These are phyloP conservation scores for Wallacemonas collosoma DNA, from an alignment of 208 protist species.

Conservation along the genomic window DNA sequence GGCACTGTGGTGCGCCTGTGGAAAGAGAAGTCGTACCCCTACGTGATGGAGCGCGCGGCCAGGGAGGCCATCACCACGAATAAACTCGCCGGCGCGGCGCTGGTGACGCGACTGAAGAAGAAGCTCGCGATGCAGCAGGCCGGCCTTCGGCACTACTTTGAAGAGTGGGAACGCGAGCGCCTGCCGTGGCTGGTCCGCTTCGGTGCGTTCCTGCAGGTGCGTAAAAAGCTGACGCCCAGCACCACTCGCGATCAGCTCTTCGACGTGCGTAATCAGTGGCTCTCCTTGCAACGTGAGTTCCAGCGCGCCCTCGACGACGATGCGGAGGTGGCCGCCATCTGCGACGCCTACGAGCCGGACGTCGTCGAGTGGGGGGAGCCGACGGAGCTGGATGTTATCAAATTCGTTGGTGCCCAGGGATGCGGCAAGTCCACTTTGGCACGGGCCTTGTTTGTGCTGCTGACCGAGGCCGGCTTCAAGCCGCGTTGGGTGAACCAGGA, in stretches of 20 bases:
- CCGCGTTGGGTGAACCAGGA: conserved; percentile 78
- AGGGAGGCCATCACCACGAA: conserved; percentile 60
- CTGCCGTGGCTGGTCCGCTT: conserved; percentile 53
- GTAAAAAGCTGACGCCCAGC: conserved; percentile 26
- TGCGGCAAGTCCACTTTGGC: conserved; percentile 70
- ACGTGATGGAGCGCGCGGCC: conserved; percentile 58
- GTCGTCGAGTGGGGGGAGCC: conserved; percentile 25
- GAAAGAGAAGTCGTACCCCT: conserved; percentile 54
- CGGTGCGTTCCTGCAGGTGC: conserved; percentile 51
- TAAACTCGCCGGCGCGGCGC: conserved; percentile 33
- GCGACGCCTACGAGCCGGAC: conserved; percentile 33
- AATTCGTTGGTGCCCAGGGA: conserved; percentile 63
- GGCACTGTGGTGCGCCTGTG: conserved; percentile 51
- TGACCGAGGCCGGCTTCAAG: conserved; percentile 28
- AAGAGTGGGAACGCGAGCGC: conserved; percentile 50
- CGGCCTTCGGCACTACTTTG: conserved; percentile 42
- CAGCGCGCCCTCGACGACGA: conserved; percentile 23
- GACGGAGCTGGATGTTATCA: conserved; percentile 47
- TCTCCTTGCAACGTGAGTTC: conserved; percentile 39
- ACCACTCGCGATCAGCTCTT: conserved; percentile 27
- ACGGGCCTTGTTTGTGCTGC: conserved; percentile 45
- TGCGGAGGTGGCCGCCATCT: conserved; percentile 27
- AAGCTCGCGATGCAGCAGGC: conserved; percentile 37
- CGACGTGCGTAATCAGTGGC: conserved; percentile 37
- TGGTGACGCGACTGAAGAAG: conserved; percentile 33